These are phyloP conservation scores for Metschnikowia colocasiae DNA, from an alignment of 805 yeast species.

Conservation along the genomic window DNA sequence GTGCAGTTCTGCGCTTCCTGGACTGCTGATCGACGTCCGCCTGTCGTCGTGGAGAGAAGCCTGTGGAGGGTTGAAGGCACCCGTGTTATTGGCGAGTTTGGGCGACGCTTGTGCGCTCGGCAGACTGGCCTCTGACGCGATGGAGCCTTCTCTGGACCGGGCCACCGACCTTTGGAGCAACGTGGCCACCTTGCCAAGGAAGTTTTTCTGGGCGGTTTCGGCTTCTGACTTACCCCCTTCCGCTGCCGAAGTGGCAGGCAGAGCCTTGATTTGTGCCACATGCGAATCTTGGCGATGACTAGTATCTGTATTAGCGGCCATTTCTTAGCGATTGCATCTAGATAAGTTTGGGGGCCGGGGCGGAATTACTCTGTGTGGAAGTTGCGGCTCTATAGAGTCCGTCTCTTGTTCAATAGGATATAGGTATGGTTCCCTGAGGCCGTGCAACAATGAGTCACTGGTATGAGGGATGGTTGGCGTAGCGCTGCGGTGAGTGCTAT, in stretches of 20 bases:
- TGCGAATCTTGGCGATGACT: constrained; percentile 1
- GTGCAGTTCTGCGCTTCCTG: background rate
- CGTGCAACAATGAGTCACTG: background rate
- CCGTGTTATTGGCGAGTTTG: background rate
- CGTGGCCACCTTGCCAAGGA: constrained; percentile 33
- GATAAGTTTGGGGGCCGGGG: background rate
- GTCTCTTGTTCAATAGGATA: background rate
- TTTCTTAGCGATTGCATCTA: background rate
- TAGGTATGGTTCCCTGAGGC: background rate
- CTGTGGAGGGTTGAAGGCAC: background rate
- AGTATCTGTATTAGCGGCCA: constrained; percentile 1
- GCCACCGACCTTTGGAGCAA: constrained; percentile 26
- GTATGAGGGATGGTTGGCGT: background rate
- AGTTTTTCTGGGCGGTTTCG: constrained; percentile 17
- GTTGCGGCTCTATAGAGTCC: background rate
- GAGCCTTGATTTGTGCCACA: background rate
- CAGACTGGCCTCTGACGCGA: constrained; percentile 1
- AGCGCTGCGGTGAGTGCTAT: background rate
- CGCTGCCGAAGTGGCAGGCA: constrained; percentile 5
- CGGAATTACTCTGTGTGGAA: background rate
- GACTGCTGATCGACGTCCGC: constrained; percentile 1
- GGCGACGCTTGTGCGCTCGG: background rate
- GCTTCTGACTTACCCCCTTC: background rate
- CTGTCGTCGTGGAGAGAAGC: constrained; percentile 3
- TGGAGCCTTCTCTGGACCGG: constrained; percentile 15